Evolutionary conservation across 106 monocot genomes (phyloP).

Genomic region (Triglochin maritima): DNA sequence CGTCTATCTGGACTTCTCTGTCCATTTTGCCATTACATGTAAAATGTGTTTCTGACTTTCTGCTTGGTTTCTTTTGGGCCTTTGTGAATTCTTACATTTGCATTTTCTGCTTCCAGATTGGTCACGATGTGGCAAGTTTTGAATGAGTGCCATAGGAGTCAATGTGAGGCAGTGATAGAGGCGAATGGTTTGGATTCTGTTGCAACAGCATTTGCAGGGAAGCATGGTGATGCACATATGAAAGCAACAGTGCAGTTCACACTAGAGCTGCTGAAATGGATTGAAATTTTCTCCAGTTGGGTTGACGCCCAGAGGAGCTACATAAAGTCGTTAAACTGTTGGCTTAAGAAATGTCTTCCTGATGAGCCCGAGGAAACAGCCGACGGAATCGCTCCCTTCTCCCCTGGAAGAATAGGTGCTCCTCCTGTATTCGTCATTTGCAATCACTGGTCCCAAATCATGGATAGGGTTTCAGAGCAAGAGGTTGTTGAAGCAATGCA

Average conservation of each 20-base stretch:
- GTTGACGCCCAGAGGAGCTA: conserved; percentile 56
- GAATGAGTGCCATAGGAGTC: conserved; percentile 17
- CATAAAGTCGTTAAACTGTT: conserved; percentile 58
- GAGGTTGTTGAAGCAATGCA: conserved; percentile 39
- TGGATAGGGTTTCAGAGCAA: conserved; percentile 43
- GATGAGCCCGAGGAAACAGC: conserved; percentile 49
- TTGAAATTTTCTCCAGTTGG: conserved; percentile 55
- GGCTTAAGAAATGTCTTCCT: conserved; percentile 47
- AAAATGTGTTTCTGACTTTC: no score
- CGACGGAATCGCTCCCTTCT: conserved; percentile 59
- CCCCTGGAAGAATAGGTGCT: conserved; percentile 81
- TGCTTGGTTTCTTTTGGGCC: no score
- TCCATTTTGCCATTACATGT: no score
- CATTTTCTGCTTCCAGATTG: conserved; percentile 8
- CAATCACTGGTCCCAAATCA: conserved; percentile 69
- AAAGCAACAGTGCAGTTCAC: conserved; percentile 41
- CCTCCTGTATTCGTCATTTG: conserved; percentile 78
- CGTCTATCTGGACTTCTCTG: no score
- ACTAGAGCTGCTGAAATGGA: conserved; percentile 58
- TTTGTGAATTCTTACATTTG: no score
- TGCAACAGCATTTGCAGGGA: conserved; percentile 17
- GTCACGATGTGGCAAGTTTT: conserved; percentile 16
- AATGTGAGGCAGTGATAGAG: conserved; percentile 8
- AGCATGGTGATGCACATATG: conserved; percentile 15
- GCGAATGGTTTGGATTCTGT: conserved; percentile 26